Conservation (phyloP, 768 basidiomycete genomes). For the Auriscalpium orientale region DNA sequence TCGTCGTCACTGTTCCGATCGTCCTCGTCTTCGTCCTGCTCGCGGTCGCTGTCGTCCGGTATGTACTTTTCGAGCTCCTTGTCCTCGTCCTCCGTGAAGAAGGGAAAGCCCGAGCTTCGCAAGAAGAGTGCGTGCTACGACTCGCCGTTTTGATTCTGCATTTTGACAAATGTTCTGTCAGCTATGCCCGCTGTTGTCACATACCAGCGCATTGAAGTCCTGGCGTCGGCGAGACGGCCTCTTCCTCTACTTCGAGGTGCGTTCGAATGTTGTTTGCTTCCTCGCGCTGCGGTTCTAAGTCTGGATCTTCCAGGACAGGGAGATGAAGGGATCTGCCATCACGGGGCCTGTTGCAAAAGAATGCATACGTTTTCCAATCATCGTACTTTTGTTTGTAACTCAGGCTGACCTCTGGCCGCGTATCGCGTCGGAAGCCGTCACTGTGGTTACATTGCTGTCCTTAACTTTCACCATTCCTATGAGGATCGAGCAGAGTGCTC, state of each 20-base stretch:
- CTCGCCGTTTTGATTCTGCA: background rate
- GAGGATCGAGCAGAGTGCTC: too few species aligned
- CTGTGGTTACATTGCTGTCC: conserved; percentile 68
- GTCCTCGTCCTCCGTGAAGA: conserved; percentile 98
- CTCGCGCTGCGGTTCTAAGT: too few species aligned
- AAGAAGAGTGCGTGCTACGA: conserved; percentile 82
- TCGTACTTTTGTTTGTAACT: background rate
- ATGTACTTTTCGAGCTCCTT: too few species aligned
- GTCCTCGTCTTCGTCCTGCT: too few species aligned
- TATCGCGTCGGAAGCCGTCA: conserved; percentile 98
- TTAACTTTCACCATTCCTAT: conserved; percentile 13
- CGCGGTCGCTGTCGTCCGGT: too few species aligned
- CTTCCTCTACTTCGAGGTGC: conserved; percentile 95
- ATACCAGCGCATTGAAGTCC: conserved; percentile 94
- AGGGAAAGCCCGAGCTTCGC: conserved; percentile 98
- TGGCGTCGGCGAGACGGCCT: conserved; percentile 98
- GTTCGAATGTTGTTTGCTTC: conserved; percentile 12
- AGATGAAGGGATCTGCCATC: conserved; percentile 99
- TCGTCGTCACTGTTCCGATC: too few species aligned
- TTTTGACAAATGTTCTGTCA: conserved; percentile 26
- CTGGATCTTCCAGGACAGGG: conserved; percentile 60
- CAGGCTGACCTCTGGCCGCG: conserved; percentile 98
- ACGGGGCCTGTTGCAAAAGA: conserved; percentile 98
- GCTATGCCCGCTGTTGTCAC: conserved; percentile 97
- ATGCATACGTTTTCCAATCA: conserved; percentile 58